Evolutionary conservation across 2,329 filamentous ascomycete genomes (phyloP).

Genomic region (Penicillium occitanis): DNA sequence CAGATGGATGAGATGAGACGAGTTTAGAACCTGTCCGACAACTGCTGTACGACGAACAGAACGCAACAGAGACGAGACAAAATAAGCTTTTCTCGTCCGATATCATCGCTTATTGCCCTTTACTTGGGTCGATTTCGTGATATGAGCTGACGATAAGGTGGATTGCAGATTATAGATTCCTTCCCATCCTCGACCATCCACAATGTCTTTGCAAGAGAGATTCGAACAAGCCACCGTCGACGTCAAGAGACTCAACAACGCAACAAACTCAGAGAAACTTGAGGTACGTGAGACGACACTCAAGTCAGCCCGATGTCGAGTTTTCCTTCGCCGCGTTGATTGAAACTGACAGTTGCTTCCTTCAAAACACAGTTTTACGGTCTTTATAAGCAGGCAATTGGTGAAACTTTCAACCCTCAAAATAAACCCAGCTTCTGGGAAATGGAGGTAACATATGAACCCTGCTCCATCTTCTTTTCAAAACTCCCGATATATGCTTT

Average conservation of each 20-base stretch:
- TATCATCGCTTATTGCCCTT: background rate
- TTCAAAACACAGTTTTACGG: too few species aligned
- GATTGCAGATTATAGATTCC: background rate
- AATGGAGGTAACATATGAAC: too few species aligned
- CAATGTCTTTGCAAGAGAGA: constrained; percentile 11
- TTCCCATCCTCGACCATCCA: background rate
- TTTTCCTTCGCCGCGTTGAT: too few species aligned
- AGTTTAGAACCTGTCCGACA: background rate
- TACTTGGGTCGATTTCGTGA: too few species aligned
- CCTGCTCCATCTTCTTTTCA: too few species aligned
- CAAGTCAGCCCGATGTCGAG: too few species aligned
- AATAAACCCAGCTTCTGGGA: too few species aligned
- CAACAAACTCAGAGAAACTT: background rate
- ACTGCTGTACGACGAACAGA: background rate
- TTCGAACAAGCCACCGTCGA: background rate
- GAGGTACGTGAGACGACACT: too few species aligned
- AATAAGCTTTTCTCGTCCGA: constrained; percentile 2
- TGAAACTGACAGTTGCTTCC: too few species aligned
- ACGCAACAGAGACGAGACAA: background rate
- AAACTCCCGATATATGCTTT: too few species aligned
- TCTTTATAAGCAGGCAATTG: too few species aligned
- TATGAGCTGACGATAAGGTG: background rate
- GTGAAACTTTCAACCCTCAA: too few species aligned
- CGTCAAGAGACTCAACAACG: background rate
- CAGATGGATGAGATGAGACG: background rate